Evolutionary conservation across 2,329 filamentous ascomycete genomes (phyloP), one percentile per base, ranked within the genome.

Genomic region (Chaetomium sp.): DNA sequence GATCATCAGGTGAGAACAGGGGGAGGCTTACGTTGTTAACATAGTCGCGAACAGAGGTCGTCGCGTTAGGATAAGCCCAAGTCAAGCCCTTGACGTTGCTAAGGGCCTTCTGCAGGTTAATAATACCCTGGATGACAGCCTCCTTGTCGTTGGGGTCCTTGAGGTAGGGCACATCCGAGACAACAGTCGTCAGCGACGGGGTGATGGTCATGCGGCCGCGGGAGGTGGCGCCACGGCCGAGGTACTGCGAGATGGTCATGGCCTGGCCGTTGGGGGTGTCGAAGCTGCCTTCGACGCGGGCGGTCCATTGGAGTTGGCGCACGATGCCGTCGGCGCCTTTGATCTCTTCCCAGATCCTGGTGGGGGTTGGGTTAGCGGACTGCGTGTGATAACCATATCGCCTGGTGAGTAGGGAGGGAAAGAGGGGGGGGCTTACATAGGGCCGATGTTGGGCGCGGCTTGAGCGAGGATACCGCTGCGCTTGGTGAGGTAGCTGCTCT

Each of bases 251-350:
- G 59, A 68, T 65, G 52, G 64, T 68, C 66, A 68, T 68, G n/a
- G 67, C 61, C 9, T 59, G 56, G 48, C 65, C 65, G 57, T 65
- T 61, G 52, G 64, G 62, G 3, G 58, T 61, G 52, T 73, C 76
- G 46, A 76, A 73, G 41, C 78, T 77, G 34, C 76, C 79, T 60
- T 86, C 83, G 33, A 86, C 82, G 60, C 84, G 78, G 44, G 82
- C 78, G 8, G 84, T 87, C 75, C 81, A 87, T 66, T 87, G 84
- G 14, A 87, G 72, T 62, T 85, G 80, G 47, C 84, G 77, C 7
- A 79, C 76, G 54, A 84, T 78, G 33, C 82, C 82, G 61, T 88
- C 84, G 2, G 70, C 69, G 33, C 77, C 77, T 36, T 67, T 71
- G 64, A 85, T 77, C 58, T 82, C 77, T 59, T 85, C 81, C 76